phyloP scores from a whole-genome alignment of 73 alveolate species.

The Paramecium sexaurelia region DNA sequence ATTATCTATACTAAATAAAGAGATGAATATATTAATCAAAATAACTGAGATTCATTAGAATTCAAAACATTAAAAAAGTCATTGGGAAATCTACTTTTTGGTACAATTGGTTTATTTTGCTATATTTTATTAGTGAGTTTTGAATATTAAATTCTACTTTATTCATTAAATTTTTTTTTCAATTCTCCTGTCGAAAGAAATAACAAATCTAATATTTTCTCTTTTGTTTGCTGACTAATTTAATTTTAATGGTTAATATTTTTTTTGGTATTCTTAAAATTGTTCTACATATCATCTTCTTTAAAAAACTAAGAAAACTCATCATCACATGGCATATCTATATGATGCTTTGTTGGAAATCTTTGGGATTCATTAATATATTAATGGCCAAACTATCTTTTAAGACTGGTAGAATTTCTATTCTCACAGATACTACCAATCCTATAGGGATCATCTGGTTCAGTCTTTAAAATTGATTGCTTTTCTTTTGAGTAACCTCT shows the following conservation, averaged over 20 bases:
- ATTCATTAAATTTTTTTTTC: conserved; percentile 43
- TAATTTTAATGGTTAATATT: background rate
- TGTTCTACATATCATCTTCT: background rate
- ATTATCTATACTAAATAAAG: background rate
- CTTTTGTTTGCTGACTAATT: conserved; percentile 39
- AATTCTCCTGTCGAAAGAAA: conserved; percentile 50
- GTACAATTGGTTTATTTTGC: background rate
- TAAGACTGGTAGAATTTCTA: background rate
- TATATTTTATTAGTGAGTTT: background rate
- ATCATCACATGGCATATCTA: conserved; percentile 25
- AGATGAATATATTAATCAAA: background rate
- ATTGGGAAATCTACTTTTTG: conserved; percentile 40
- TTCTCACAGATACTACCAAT: background rate
- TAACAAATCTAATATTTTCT: conserved; percentile 19
- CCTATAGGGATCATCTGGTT: conserved; percentile 41
- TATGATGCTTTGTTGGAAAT: background rate
- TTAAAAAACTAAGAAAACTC: conserved; percentile 1
- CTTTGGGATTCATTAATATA: background rate
- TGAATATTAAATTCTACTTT: background rate
- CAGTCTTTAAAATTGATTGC: background rate
- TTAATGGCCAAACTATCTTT: background rate
- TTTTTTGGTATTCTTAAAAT: conserved; percentile 22
- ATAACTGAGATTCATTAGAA: conserved; percentile 30
- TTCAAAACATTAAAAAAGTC: conserved; percentile 40
- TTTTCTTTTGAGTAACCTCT: background rate